Evolutionary conservation across 441 rosid species (phyloP).

Genomic region (Arabidopsis hybrid): DNA sequence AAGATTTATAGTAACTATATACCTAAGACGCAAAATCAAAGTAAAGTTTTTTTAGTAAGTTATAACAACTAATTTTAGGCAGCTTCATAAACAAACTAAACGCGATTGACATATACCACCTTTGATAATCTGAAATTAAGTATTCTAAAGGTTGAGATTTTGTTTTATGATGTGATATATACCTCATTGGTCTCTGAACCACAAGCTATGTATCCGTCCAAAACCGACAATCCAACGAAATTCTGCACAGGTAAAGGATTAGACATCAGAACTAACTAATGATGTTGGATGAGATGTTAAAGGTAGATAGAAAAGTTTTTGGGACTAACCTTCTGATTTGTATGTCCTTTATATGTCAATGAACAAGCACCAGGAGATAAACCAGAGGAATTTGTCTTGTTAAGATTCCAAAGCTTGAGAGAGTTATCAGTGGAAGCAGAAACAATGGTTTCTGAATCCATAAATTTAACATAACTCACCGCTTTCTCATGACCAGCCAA

Average conservation of each 20-base stretch:
- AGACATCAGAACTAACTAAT: constrained; percentile 21
- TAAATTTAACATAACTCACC: constrained; percentile 84
- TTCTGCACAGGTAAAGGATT: constrained; percentile 58
- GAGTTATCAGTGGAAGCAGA: constrained; percentile 93
- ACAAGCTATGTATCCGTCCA: constrained; percentile 84
- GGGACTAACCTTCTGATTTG: constrained; percentile 69
- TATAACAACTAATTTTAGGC: background rate
- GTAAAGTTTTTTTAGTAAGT: background rate
- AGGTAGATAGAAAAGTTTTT: background rate
- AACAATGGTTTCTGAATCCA: constrained; percentile 76
- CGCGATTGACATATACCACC: background rate
- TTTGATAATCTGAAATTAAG: background rate
- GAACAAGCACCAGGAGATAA: constrained; percentile 61
- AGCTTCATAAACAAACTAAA: background rate
- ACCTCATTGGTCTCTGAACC: constrained; percentile 96
- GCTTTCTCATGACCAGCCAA: constrained; percentile 78
- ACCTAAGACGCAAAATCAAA: constrained; percentile 52
- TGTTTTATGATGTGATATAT: constrained; percentile 24
- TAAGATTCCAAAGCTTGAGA: constrained; percentile 83
- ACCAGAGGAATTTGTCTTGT: constrained; percentile 55
- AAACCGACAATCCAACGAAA: constrained; percentile 79
- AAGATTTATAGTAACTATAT: constrained; percentile 72
- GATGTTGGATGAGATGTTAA: constrained; percentile 11
- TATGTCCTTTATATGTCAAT: constrained; percentile 73
- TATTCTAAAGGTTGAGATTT: background rate